Evolutionary conservation across 306 rosid species (phyloP).

Genomic region (Castanea mollissima): DNA sequence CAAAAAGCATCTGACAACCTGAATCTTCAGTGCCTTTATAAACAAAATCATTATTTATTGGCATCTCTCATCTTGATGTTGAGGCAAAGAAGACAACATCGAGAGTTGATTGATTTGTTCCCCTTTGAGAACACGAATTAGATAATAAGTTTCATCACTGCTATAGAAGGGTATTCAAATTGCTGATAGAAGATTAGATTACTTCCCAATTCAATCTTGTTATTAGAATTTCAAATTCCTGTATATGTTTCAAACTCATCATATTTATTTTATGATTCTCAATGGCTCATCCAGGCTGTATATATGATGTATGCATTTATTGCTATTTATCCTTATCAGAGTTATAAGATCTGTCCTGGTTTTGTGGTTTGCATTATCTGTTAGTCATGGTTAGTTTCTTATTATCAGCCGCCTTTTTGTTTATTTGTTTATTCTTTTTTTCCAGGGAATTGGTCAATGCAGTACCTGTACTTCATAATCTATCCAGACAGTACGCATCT

Average conservation of each 20-base stretch:
- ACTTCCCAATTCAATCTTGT: background rate
- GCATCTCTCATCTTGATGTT: no score
- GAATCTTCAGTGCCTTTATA: no score
- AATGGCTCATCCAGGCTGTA: conserved; percentile 62
- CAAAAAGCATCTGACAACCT: no score
- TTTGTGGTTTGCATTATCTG: background rate
- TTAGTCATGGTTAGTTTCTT: conserved; percentile 12
- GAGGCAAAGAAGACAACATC: no score
- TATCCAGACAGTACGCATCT: conserved; percentile 57
- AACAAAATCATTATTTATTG: no score
- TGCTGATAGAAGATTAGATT: no score
- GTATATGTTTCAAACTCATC: background rate
- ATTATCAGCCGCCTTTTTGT: background rate
- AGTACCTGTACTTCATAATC: conserved; percentile 48
- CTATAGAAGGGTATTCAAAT: no score
- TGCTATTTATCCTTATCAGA: conserved; percentile 77
- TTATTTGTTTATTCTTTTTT: background rate
- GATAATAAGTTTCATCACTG: no score
- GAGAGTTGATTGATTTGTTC: no score
- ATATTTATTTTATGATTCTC: conserved; percentile 23
- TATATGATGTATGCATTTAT: conserved; percentile 81
- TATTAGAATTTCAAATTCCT: conserved; percentile 1
- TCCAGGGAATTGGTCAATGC: conserved; percentile 69
- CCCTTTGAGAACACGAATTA: no score
- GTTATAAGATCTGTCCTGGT: conserved; percentile 40